Conservation (phyloP, 2,329 filamentous ascomycete genomes). For the Colletotrichum sp. region DNA sequence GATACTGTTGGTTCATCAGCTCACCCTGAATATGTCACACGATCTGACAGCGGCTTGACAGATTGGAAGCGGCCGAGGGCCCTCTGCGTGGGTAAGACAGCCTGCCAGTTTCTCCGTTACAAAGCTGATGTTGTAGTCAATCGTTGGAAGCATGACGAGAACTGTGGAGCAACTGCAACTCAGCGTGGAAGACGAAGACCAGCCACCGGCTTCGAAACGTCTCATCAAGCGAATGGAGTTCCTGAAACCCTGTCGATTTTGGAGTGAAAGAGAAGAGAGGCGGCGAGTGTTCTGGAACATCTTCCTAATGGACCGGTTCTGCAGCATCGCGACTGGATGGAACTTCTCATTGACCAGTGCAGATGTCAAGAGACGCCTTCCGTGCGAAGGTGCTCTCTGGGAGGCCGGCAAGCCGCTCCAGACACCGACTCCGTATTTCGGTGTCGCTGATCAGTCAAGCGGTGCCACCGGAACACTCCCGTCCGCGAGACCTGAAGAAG, state of each 20-base stretch:
- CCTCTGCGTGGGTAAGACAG: conserved; percentile 32
- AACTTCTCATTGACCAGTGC: conserved; percentile 38
- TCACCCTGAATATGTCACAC: background rate
- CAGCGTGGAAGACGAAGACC: conserved; percentile 38
- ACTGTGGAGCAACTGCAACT: conserved; percentile 44
- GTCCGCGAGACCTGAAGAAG: conserved; percentile 24
- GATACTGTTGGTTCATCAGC: conserved; percentile 28
- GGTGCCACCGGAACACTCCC: conserved; percentile 20
- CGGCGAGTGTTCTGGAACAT: conserved; percentile 46
- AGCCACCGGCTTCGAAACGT: conserved; percentile 23
- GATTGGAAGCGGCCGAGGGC: conserved; percentile 38
- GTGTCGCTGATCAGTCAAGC: conserved; percentile 36
- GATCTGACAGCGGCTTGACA: background rate
- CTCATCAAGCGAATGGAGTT: conserved; percentile 41
- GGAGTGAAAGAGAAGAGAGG: conserved; percentile 43
- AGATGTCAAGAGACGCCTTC: conserved; percentile 41
- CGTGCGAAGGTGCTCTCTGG: conserved; percentile 44
- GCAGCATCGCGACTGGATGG: conserved; percentile 43
- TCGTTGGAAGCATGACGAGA: conserved; percentile 41
- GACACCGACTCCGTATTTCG: conserved; percentile 44
- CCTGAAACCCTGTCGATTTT: conserved; percentile 31
- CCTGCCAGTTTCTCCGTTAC: background rate
- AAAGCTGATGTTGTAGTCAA: conserved; percentile 27
- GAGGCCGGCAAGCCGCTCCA: conserved; percentile 36
- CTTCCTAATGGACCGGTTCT: conserved; percentile 46